Conservation (phyloP, 2,329 filamentous ascomycete species). For the Leptographium wingfieldii region DNA sequence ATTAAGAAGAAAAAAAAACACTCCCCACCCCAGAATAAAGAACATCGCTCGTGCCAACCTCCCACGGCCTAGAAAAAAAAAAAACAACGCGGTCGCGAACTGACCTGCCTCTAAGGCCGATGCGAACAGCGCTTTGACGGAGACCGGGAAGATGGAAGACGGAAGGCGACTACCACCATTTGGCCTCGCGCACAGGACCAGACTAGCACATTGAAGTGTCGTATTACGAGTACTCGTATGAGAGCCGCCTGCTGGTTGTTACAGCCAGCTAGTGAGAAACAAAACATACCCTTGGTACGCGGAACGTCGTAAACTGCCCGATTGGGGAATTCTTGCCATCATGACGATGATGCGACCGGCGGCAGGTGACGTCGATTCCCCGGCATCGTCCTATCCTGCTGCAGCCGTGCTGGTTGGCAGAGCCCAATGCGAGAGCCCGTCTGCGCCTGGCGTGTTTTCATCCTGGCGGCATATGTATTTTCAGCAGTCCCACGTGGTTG, state of each 20-base stretch:
- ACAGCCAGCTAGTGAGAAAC: background rate
- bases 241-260: background rate
- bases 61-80: background rate
- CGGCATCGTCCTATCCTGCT: background rate
- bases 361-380: background rate
- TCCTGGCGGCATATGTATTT: background rate
- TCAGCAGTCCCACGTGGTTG: background rate
- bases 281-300: background rate
- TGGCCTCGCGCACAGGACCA: background rate
- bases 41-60: background rate
- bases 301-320: background rate
- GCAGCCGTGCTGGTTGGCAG: background rate
- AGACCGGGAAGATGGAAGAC: background rate
- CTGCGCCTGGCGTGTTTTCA: background rate
- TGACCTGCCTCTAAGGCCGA: background rate
- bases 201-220: background rate
- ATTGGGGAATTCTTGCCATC: background rate
- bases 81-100: background rate
- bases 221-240: background rate
- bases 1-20: background rate
- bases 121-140: background rate
- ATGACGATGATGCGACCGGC: background rate
- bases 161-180: background rate
- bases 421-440: background rate
- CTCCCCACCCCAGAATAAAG: background rate